Evolutionary conservation across 2,329 filamentous ascomycete species (phyloP).

Genomic region (Amauroascus niger): DNA sequence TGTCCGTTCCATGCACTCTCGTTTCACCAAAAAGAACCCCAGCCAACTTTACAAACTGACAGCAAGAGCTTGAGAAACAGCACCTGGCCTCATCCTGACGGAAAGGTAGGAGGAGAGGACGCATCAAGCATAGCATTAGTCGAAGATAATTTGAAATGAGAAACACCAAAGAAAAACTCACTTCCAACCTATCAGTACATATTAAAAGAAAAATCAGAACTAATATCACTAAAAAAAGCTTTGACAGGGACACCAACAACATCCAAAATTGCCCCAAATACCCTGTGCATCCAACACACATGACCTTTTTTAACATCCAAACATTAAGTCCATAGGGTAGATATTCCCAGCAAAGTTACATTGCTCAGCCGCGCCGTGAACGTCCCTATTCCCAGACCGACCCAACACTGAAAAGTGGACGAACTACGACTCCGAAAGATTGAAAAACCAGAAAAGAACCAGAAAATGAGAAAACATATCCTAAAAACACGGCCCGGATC

Average conservation of each 20-base stretch:
- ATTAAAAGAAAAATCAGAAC: background rate
- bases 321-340: slow-evolving; percentile 8
- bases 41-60: too few relatives aligned
- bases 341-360: slow-evolving; percentile 1
- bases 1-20: too few relatives aligned
- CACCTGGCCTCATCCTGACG: too few relatives aligned
- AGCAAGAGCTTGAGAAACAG: too few relatives aligned
- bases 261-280: slow-evolving; percentile 7
- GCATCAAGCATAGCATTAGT: background rate
- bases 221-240: background rate
- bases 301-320: slow-evolving; percentile 8
- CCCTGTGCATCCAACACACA: slow-evolving; percentile 4
- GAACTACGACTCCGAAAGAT: slow-evolving; percentile 3
- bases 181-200: background rate
- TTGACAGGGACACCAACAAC: slow-evolving; percentile 2
- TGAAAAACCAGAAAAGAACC: background rate
- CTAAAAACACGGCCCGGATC: slow-evolving; percentile 1
- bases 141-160: background rate
- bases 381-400: slow-evolving; percentile 2
- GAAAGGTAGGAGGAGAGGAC: background rate
- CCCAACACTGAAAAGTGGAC: background rate
- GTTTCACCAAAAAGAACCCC: too few relatives aligned
- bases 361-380: slow-evolving; percentile 5
- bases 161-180: background rate
- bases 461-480: background rate